Percentiles rank a stretch among this genome's conserved stretches.
Evolutionary conservation across 257 asterid species (phyloP).

Genomic region (Nemophila menziesii): DNA sequence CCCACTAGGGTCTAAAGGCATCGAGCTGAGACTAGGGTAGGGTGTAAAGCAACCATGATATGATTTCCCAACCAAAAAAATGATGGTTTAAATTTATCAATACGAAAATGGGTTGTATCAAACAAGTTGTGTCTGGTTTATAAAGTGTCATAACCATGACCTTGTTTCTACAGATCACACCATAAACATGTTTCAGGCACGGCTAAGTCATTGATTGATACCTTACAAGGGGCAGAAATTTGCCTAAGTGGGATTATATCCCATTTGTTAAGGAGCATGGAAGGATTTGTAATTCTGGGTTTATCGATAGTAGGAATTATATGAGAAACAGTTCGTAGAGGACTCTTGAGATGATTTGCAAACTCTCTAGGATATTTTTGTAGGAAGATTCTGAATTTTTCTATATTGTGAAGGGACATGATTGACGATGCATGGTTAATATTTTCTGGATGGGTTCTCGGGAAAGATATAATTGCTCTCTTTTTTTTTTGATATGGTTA

Average conservation of each 20-base stretch:
- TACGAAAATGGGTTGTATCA: conserved; percentile 6
- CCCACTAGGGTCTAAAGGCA: conserved; percentile 11
- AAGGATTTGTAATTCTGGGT: conserved; percentile 7
- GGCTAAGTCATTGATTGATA: conserved; percentile 11
- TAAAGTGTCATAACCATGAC: conserved; percentile 13
- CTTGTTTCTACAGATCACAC: conserved; percentile 15
- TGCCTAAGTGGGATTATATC: conserved; percentile 13
- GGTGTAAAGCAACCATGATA: conserved; percentile 11
- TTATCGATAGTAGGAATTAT: conserved; percentile 14
- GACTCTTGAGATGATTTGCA: conserved; percentile 10
- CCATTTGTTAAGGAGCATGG: conserved; percentile 10
- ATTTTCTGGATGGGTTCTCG: conserved; percentile 10
- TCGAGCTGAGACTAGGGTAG: conserved; percentile 14
- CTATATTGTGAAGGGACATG: conserved; percentile 12
- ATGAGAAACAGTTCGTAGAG: conserved; percentile 10
- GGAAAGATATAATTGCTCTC: background rate
- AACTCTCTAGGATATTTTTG: conserved; percentile 8
- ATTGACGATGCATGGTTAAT: conserved; percentile 10
- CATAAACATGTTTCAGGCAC: conserved; percentile 10
- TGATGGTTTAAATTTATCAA: conserved; percentile 9
- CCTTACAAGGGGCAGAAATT: conserved; percentile 10
- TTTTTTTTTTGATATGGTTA: conserved; percentile 10
- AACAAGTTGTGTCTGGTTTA: too few relatives aligned
- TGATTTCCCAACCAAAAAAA: too few relatives aligned
- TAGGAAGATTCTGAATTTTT: conserved; percentile 9